Evolutionary conservation across 2,329 filamentous ascomycete genomes (phyloP), one percentile per base, ranked within the genome.

Genomic region (Fusarium sp.): DNA sequence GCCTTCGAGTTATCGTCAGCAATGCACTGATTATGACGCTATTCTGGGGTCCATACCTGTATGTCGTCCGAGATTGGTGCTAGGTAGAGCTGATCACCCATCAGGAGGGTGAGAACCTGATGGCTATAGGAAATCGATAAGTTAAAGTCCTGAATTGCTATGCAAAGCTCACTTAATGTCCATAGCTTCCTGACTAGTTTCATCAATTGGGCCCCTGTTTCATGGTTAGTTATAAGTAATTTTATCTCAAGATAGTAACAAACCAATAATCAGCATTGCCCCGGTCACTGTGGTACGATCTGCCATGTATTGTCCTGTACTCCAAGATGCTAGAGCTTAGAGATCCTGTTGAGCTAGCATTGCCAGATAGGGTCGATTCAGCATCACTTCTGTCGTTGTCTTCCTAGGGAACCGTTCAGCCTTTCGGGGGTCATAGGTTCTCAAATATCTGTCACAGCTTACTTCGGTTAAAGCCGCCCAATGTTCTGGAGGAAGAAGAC

Each of bases 251-350:
- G 0, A 5, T 16, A n/a, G n/a, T 8, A 3, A 32, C 62, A 12
- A 4, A 53, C 61, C 47, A 65, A 43, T 65, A 66, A 1, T 60
- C 54, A 1, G 43, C n/a, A 20, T 59, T 65, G 1, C 46, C 60
- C 2, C 60, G 20, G 6, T 59, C 22, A 1, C 27, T 43, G 6
- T 65, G 51, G 5, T 65, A 65, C 1, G 32, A n/a, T 3, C 62
- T 51, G 3, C 45, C 59, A 5, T 47, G 41, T 2, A 58, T 24
- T 1, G 22, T 64, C 5, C 51, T 51, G 22, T 46, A 65, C 7
- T 58, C 24, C 1, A 64, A 40, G 1, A 65, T 47, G 6, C 62
- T 65, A 0, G 62, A 65, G 0, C 40, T 52, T 1, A 65, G 24
- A 5, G 53, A 65, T 0, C 53, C 53, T 0, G 61, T 53, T 10